A percentile compares a stretch with the other conserved stretches of the same genome.
These are phyloP conservation scores for Ephemerocybe angulata DNA, from an alignment of 768 basidiomycete species.

Conservation along the genomic window DNA sequence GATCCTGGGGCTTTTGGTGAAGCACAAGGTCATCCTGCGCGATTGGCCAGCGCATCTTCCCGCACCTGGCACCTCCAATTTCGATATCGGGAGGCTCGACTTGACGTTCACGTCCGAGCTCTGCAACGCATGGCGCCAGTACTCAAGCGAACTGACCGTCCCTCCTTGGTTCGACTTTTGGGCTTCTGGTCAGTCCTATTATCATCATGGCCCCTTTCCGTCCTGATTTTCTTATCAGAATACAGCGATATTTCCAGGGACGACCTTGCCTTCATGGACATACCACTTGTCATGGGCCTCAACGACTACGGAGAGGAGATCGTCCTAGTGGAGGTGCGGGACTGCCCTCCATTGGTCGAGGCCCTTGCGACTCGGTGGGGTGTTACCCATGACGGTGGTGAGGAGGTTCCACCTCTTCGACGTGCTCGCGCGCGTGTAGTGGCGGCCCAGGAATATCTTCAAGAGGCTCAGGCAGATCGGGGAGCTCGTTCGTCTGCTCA, in stretches of 20 bases:
- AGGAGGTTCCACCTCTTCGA: too few species aligned
- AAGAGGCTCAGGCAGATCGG: too few species aligned
- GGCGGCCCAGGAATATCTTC: too few species aligned
- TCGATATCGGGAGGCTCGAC: neutral
- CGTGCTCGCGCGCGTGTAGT: too few species aligned
- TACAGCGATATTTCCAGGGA: neutral
- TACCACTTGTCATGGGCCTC: neutral
- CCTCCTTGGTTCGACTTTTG: too few species aligned
- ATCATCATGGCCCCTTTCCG: too few species aligned
- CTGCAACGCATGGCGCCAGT: too few species aligned
- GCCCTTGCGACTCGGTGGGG: too few species aligned
- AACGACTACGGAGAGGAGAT: neutral
- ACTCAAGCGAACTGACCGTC: too few species aligned
- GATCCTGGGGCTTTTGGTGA: neutral
- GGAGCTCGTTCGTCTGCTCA: too few species aligned
- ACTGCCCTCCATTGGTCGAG: neutral
- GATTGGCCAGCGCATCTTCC: neutral
- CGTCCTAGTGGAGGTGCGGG: neutral
- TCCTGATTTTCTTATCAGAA: neutral
- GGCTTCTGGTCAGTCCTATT: too few species aligned
- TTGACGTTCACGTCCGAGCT: neutral
- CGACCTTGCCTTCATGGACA: neutral
- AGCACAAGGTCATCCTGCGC: neutral
- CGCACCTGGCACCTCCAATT: neutral
- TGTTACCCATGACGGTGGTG: too few species aligned